phyloP scores from a whole-genome alignment of 352 stramenopile genomes.

The Phytopythium litorale region DNA sequence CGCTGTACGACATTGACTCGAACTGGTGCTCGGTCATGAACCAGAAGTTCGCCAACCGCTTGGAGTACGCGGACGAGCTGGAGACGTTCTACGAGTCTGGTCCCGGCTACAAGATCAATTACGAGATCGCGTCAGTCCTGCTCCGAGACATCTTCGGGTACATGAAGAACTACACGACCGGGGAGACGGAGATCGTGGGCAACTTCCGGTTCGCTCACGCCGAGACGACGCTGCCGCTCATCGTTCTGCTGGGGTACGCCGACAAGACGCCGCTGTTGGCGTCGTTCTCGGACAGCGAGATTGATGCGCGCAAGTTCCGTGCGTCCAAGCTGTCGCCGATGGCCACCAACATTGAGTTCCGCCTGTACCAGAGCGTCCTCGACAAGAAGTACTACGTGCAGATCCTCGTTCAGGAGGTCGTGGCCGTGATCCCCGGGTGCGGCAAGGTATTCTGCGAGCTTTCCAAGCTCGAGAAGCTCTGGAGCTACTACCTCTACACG shows the following conservation, averaged over 20 bases:
- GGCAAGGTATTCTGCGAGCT: conserved; percentile 41
- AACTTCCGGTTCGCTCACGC: conserved; percentile 68
- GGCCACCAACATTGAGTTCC: conserved; percentile 73
- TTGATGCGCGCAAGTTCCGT: conserved; percentile 46
- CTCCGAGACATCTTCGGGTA: conserved; percentile 45
- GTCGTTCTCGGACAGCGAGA: conserved; percentile 27
- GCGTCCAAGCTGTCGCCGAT: conserved; percentile 58
- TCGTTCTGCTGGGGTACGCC: conserved; percentile 60
- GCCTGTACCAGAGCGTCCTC: conserved; percentile 37
- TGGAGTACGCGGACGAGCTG: conserved; percentile 69
- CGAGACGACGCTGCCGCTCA: conserved; percentile 67
- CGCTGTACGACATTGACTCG: conserved; percentile 40
- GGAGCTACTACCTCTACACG: conserved; percentile 48
- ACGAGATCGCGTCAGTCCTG: conserved; percentile 65
- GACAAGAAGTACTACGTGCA: conserved; percentile 45
- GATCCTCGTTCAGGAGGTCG: conserved; percentile 45
- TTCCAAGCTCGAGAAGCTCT: conserved; percentile 38
- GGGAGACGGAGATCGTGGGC: conserved; percentile 27
- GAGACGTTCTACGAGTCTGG: conserved; percentile 67
- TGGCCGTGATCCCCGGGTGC: conserved; percentile 36
- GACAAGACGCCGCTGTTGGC: conserved; percentile 29
- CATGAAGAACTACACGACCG: conserved; percentile 46
- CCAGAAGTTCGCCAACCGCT: conserved; percentile 27
- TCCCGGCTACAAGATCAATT: conserved; percentile 61
- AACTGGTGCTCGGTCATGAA: conserved; percentile 66